These are phyloP conservation scores for Polygonum maritimum DNA, from an alignment of 148 eudicot genomes.

Conservation along the genomic window DNA sequence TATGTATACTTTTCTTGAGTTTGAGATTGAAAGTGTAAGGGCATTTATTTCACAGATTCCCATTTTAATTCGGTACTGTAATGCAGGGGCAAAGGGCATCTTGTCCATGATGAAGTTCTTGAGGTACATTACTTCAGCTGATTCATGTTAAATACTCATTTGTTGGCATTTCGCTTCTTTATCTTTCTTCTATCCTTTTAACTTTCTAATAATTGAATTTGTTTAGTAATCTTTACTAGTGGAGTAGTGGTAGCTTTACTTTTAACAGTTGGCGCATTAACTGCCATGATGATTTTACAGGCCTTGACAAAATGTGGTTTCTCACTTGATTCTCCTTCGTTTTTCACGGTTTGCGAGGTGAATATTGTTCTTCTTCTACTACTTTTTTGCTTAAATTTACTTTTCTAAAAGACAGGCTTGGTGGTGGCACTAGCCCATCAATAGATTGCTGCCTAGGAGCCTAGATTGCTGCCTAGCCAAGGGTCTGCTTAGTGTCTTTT, in stretches of 20 bases:
- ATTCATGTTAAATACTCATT: not conserved
- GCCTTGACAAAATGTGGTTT: slow-evolving; percentile 10
- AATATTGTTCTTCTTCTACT: not conserved
- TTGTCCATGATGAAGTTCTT: slow-evolving; percentile 7
- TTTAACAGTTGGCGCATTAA: not conserved
- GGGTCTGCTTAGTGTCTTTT: too few relatives aligned
- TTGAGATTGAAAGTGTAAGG: not conserved
- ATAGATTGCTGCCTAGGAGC: too few relatives aligned
- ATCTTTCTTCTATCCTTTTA: not conserved
- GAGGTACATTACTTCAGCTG: not conserved
- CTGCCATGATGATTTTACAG: not conserved
- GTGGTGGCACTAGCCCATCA: too few relatives aligned
- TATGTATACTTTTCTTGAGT: not conserved
- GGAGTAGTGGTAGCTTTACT: not conserved
- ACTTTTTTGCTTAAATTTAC: not conserved
- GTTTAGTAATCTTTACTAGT: not conserved
- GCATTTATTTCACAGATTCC: not conserved
- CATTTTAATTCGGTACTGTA: not conserved
- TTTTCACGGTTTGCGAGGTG: slow-evolving; percentile 12
- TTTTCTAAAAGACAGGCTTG: too few relatives aligned
- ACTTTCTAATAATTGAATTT: not conserved
- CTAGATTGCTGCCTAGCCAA: too few relatives aligned
- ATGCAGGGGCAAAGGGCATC: slow-evolving; percentile 8
- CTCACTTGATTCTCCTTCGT: slow-evolving; percentile 10
- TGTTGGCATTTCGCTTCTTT: not conserved